These are phyloP conservation scores for Carex sylvatica DNA, from an alignment of 202 grass and related monocot species.

Conservation along the genomic window DNA sequence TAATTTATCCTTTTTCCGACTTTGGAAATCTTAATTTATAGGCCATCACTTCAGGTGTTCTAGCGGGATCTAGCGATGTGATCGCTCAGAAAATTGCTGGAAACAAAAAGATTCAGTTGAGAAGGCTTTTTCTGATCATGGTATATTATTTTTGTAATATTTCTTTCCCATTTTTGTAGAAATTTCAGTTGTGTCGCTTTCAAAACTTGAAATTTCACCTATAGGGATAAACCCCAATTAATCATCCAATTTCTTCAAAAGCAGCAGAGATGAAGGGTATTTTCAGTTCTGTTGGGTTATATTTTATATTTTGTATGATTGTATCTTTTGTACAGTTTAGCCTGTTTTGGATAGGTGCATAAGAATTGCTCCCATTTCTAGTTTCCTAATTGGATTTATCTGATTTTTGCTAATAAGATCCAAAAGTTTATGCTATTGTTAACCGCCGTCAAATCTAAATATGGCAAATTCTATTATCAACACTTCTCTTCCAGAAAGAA, in stretches of 20 bases:
- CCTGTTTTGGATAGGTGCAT: neutral
- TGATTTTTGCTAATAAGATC: neutral
- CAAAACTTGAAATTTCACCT: neutral
- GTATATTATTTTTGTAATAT: constrained; percentile 22
- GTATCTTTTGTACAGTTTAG: constrained; percentile 3
- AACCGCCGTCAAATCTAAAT: neutral
- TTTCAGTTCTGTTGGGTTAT: neutral
- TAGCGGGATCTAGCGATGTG: constrained; percentile 83
- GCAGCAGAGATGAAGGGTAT: neutral
- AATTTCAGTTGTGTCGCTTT: neutral
- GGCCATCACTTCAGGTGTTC: constrained; percentile 79
- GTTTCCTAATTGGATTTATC: neutral
- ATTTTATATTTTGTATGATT: neutral
- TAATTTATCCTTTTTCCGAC: neutral
- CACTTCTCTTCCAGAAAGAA: neutral
- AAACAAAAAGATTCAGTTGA: constrained; percentile 57
- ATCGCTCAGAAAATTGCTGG: constrained; percentile 83
- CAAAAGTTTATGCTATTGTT: constrained; percentile 1
- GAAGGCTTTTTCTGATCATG: constrained; percentile 81
- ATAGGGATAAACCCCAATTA: neutral
- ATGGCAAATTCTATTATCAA: neutral
- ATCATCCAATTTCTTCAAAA: neutral
- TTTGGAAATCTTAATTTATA: neutral
- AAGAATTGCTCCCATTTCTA: neutral
- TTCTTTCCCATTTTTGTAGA: neutral